Percentiles rank a stretch among this genome's conserved stretches.
phyloP scores from a whole-genome alignment of 2,329 filamentous ascomycete genomes.

The Colletotrichum zoysiae region DNA sequence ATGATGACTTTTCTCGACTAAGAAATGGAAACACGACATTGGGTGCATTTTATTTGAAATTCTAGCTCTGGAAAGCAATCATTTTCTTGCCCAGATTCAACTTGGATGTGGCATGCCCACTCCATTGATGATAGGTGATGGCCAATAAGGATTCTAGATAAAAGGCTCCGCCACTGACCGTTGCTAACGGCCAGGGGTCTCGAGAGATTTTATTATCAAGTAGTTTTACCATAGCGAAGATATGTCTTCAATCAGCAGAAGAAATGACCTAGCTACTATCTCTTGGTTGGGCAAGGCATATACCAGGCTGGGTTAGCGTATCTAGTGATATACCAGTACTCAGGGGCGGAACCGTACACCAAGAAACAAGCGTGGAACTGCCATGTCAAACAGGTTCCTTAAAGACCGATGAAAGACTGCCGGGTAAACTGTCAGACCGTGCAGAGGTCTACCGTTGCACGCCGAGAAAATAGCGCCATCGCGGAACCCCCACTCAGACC shows the following conservation, averaged over 20 bases:
- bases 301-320: rapidly evolving
- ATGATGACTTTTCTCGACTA: no score
- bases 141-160: background rate
- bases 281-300: no score
- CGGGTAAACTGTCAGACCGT: background rate
- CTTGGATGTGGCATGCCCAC: background rate
- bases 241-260: no score
- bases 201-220: background rate
- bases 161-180: background rate
- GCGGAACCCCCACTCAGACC: background rate
- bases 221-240: background rate
- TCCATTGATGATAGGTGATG: background rate
- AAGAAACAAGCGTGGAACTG: no score
- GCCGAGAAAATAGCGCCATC: no score
- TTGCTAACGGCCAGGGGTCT: background rate
- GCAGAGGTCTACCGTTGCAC: background rate
- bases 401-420: background rate
- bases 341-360: background rate
- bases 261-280: no score
- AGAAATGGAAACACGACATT: background rate
- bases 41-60: background rate
- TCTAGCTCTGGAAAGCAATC: background rate
- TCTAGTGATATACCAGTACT: background rate
- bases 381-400: background rate
- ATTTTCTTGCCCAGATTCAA: background rate